Percentiles rank a stretch among this genome's conserved stretches.
Conservation (phyloP, 257 asterid species). For the Anisodus tanguticus region DNA sequence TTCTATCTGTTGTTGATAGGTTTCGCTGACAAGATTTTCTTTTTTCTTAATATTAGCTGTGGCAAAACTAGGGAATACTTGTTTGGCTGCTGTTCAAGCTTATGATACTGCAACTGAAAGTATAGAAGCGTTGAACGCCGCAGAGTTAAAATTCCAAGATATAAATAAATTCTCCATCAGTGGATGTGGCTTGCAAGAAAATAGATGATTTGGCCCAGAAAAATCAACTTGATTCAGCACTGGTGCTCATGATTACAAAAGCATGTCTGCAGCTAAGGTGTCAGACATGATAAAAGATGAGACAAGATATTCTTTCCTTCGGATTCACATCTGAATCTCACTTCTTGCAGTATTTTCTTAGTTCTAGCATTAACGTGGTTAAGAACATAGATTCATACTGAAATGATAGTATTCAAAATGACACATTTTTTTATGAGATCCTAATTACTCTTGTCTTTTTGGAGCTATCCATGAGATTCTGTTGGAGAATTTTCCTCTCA, state of each 20-base stretch:
- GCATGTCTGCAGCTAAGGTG: constrained; percentile 98
- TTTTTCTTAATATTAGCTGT: constrained; percentile 56
- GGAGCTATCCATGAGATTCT: background rate
- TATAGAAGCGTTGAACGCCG: constrained; percentile 71
- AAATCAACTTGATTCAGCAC: constrained; percentile 85
- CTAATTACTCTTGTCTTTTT: background rate
- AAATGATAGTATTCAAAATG: background rate
- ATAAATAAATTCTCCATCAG: constrained; percentile 80
- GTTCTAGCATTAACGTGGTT: background rate
- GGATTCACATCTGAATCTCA: background rate
- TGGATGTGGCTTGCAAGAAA: constrained; percentile 87
- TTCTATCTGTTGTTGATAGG: constrained; percentile 11
- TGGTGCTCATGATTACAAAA: constrained; percentile 84
- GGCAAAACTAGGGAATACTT: constrained; percentile 69
- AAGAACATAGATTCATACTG: background rate
- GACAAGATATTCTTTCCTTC: constrained; percentile 47
- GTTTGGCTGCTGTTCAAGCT: constrained; percentile 83
- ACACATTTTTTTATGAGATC: background rate
- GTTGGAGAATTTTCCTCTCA: constrained; percentile 1
- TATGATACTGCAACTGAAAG: constrained; percentile 79
- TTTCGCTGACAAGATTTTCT: constrained; percentile 28
- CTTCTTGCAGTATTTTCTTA: constrained; percentile 12
- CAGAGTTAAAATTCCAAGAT: constrained; percentile 88
- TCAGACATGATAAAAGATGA: constrained; percentile 81
- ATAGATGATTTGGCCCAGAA: constrained; percentile 85